Base-by-base conservation (phyloP, 2,329 filamentous ascomycete genomes). In the Phaeoacremonium minimum region DNA sequence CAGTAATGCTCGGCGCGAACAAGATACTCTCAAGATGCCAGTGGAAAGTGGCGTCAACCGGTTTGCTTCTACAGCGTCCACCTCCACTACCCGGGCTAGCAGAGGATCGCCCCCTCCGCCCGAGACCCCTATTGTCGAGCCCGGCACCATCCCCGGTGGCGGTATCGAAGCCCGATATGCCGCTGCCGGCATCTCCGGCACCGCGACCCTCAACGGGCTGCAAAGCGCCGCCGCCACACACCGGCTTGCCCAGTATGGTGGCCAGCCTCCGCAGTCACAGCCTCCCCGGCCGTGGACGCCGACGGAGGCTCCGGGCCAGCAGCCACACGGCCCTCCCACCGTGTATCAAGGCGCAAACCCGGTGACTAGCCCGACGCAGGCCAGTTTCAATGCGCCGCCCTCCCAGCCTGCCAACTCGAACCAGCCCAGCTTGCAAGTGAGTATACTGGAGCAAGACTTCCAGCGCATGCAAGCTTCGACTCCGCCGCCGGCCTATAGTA, bases 401-500 rank as follows among this genome's bases (percentile, higher is more conserved):
- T 38, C 52, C 58, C 38, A 53, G 52, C 20, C 53, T 55, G 7
- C 58, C 56, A 28, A 48, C 52, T 4, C 56, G 53, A 38, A 50
- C 39, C 46, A 50, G 36, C 43, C 58, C 37, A 52, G 57, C 35
- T 58, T 79, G 19, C 78, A 82, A 47, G 71, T 78, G 41, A 88
- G 78, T 63, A 77, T 86, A n/a, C 61, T 95, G 22, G 87, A 94
- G 52, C 83, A 89, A 49, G 90, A 95, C 48, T 85, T 95, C 56
- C 81, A 88, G 48, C 80, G 88, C 14, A 75, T 95, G 74, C 80
- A 87, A 47, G 73, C 82, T 18, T 85, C 87, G 15, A 89, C 88
- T 36, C 90, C 91, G 12, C 93, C 93, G 15, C 93, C 93, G n/a
- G 91, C 93, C 6, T 98, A 98, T 60, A 93, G 88, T 8, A 93